Evolutionary conservation across 495 filamentous ascomycete species (phyloP), one percentile per base, ranked within the genome.

Genomic region (Neurospora intermedia): DNA sequence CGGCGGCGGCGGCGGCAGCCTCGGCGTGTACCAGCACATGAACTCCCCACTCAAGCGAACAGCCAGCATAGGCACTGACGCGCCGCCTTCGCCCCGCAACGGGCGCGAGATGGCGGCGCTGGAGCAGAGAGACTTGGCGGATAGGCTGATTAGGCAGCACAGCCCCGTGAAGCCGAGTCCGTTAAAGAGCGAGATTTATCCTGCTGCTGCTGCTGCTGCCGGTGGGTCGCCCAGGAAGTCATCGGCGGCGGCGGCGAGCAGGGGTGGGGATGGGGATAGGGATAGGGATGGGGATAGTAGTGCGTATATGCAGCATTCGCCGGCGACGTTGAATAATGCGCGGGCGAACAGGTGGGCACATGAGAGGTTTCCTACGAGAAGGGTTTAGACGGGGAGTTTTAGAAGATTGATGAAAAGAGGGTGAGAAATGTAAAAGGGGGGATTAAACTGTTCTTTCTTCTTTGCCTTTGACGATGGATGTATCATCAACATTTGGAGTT

Each of bases 21-120:
- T 97, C 40, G 93, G 93, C 9, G 85, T 95, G 7, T 94, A 88
- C 82, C 89, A 88, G 2, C 92, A 96, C 79, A 88, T 90, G n/a
- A 91, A 91, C 71, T 94, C 92, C 13, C 93, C 93, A 15, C 82
- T 96, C 39, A 89, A 92, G 73, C 48, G 48, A 74, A 78, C 82
- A 3, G 83, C 82, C 39, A 86, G 83, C 78, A 78, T 86, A 72
- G 81, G 82, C 43, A 76, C 75, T 69, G 72, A 73, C 20, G 72
- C 71, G 1, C 76, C 71, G 1, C 76, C 77, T 62, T 82, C 83
- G n/a, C 87, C 87, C 18, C 81, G 83, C 70, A 88, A 87, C 77
- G 83, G 82, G 13, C 81, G 83, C 41, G 86, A 87, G 74, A 87
- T 88, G 86, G 87, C 87, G 7, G 80, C 81, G 9, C 75, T 84